A percentile compares a stretch with the other conserved stretches of the same genome.
These are phyloP conservation scores for Saksenaea oblongispora DNA, from an alignment of 371 early-diverging fungal species.

Conservation along the genomic window DNA sequence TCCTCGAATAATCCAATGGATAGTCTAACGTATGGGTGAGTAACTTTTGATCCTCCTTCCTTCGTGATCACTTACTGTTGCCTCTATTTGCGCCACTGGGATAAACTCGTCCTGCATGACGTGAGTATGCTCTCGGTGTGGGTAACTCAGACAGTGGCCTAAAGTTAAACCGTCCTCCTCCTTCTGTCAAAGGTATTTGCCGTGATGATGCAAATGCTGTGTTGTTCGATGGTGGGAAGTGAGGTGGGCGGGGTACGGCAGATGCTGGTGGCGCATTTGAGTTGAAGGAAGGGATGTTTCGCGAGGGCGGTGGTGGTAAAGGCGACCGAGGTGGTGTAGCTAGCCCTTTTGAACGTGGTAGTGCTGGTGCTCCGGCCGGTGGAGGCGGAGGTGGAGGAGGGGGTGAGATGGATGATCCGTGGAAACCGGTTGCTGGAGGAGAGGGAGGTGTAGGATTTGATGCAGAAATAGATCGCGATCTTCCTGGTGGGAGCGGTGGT, in stretches of 20 bases:
- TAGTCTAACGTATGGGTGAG: slow-evolving; percentile 12
- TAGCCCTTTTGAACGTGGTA: background rate
- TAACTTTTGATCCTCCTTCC: background rate
- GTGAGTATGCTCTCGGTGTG: slow-evolving; percentile 22
- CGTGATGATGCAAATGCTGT: background rate
- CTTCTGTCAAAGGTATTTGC: slow-evolving; percentile 35
- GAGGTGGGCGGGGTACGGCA: background rate
- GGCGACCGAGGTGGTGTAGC: slow-evolving; percentile 25
- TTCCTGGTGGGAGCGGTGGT: slow-evolving; percentile 40
- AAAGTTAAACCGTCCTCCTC: slow-evolving; percentile 36
- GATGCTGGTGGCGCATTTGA: background rate
- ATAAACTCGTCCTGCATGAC: slow-evolving; percentile 25
- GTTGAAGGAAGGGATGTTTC: background rate
- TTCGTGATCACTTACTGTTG: slow-evolving; percentile 29
- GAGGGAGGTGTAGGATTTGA: slow-evolving; percentile 23
- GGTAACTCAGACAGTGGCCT: slow-evolving; percentile 34
- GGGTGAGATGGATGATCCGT: slow-evolving; percentile 18
- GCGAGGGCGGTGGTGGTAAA: slow-evolving; percentile 13
- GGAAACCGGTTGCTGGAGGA: slow-evolving; percentile 5
- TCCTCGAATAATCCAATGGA: slow-evolving; percentile 26
- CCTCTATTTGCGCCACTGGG: slow-evolving; percentile 42
- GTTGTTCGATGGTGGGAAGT: background rate
- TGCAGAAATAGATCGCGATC: slow-evolving; percentile 35
- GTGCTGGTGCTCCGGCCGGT: background rate
- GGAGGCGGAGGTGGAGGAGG: slow-evolving; percentile 26